Evolutionary conservation across 306 rosid species (phyloP), one percentile per base, ranked within the genome.

Genomic region (Albizia julibrissin): DNA sequence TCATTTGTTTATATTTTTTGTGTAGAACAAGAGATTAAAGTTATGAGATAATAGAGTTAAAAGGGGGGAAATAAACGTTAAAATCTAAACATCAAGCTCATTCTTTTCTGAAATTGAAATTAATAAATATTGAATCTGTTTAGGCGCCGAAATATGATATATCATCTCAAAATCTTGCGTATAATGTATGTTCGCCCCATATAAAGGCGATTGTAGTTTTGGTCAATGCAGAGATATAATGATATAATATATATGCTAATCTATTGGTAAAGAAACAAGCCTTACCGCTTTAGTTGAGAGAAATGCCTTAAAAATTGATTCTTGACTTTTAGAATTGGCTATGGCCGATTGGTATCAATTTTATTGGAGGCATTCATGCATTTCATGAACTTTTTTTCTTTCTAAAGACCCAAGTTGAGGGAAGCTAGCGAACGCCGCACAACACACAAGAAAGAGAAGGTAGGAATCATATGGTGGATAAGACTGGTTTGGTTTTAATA

Each of bases 361-460:
- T 46, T 3, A 44, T 64, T 73, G 72, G 50, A 81, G 85, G 78
- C 26, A 81, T 31, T 74, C 85, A 87, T 87, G 85, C 73, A 84
- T 73, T 82, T 82, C 90, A 84, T 79, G 88, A 69, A 85, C 69
- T 11, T 84, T 87, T 59, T 84, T 61, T 69, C 18, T 15, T 84
- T 87, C 47, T 62, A 5, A 64, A 52, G 75, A 75, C 19, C 22
- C 83, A 79, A 84, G 86, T 84, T 79, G 83, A 80, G 72, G 80
- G 80, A 59, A 84, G 74, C 77, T 54, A 77, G 77, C 77, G 64
- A 77, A 86, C 77, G 75, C 79, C 61, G 40, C 81, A 79, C 40
- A 46, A 69, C 52, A 42, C 74, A 22, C 74, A 69, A 40, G 52
- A 69, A 69, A 46, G 42, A 70, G 86, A 74, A 76, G 49, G 50